These are phyloP conservation scores for Cryptosporidium sp. DNA, from an alignment of 169 alveolate species.

Conservation along the genomic window DNA sequence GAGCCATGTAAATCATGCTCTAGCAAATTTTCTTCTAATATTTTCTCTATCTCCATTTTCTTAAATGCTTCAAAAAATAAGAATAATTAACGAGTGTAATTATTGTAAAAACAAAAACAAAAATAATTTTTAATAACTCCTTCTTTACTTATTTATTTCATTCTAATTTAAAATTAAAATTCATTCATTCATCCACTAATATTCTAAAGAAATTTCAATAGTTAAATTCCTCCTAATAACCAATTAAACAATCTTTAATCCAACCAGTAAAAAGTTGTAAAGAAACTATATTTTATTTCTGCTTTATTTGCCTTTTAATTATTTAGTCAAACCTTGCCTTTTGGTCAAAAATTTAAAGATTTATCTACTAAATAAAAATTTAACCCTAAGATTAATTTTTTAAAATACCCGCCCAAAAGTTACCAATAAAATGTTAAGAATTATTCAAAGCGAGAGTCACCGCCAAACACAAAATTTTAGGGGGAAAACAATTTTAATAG, in stretches of 20 bases:
- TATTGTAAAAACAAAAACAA: too few relatives aligned
- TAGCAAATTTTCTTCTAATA: not conserved
- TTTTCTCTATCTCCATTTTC: slow-evolving; percentile 1
- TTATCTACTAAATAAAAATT: not conserved
- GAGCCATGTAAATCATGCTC: slow-evolving; percentile 35
- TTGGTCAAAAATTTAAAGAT: not conserved
- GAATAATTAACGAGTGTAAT: not conserved
- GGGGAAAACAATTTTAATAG: too few relatives aligned
- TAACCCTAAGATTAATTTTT: not conserved
- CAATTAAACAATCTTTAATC: not conserved
- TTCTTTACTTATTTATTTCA: not conserved
- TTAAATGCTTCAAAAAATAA: not conserved
- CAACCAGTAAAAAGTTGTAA: not conserved
- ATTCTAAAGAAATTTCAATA: too few relatives aligned
- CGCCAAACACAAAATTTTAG: too few relatives aligned
- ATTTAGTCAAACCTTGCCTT: not conserved
- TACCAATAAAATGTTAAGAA: too few relatives aligned
- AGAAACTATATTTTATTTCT: not conserved
- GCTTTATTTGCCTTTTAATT: too few relatives aligned
- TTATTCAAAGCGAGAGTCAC: not conserved
- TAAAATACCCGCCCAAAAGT: slow-evolving; percentile 1
- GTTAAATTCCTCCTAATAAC: not conserved
- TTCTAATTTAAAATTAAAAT: not conserved
- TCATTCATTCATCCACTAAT: not conserved
- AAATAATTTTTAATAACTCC: not conserved